Evolutionary conservation across 345 rosid genomes (phyloP).

Genomic region (Gossypium longicalyx): DNA sequence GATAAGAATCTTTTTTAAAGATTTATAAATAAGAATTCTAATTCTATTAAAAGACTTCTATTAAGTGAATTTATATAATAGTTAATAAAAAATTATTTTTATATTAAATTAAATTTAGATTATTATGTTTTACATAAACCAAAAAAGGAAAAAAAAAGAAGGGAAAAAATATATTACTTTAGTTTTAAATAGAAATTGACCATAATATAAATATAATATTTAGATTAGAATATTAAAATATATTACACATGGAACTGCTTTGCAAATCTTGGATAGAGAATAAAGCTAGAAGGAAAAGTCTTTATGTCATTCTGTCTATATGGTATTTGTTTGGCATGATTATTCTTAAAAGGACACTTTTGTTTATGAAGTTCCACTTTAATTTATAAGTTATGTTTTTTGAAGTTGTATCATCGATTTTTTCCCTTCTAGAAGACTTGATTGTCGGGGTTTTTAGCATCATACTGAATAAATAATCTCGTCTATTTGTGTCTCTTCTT

Average conservation of each 20-base stretch:
- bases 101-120: no score
- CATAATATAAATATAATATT: no score
- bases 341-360: background rate
- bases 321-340: background rate
- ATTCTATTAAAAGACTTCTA: no score
- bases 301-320: background rate
- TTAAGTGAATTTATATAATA: no score
- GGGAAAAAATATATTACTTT: no score
- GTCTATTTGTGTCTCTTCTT: background rate
- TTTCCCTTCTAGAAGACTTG: background rate
- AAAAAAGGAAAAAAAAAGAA: no score
- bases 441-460: background rate
- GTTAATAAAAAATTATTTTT: no score
- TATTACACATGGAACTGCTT: background rate
- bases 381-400: background rate
- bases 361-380: background rate
- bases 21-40: no score
- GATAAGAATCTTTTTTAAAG: no score
- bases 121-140: no score
- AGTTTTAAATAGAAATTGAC: no score
- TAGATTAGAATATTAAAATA: no score
- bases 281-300: background rate
- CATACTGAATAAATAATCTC: conserved; percentile 3
- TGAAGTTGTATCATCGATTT: background rate
- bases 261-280: background rate